Evolutionary conservation across 2,329 filamentous ascomycete genomes (phyloP), one percentile per base, ranked within the genome.

Genomic region (Plenodomus lindquistii): DNA sequence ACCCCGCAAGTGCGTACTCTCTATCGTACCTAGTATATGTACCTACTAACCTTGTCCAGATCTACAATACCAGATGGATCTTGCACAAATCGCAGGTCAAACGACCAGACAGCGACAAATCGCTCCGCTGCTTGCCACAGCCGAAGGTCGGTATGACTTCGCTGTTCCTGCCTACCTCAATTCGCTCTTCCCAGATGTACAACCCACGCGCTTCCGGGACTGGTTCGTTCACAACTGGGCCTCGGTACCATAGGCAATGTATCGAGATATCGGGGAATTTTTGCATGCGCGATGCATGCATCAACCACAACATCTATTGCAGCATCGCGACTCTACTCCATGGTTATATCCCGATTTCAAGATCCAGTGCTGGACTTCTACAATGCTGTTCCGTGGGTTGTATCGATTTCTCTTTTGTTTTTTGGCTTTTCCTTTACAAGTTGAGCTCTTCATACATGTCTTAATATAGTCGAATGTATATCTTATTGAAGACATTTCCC

Each of bases 101-200:
- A 39, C 60, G 2, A 51, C 62, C 13, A 63, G 68, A 40, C 72
- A 76, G 50, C 65, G 69, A 48, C 73, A 74, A 4, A 59, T 87
- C 41, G 80, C 85, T 49, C 77, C 85, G 24, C 78, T 90, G 19
- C 76, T 88, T 31, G 85, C 85, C 24, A 90, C 87, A 0, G 83
- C 83, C 16, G 81, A 87, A 53, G 84, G 86, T 2, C 80, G 84
- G 9, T 91, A 88, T 62, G 82, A 85, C 54, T 87, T 88, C 58
- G 73, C 75, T 2, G 73, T 79, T 11, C 72, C 83, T 1, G 66
- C 61, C 2, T 86, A 84, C 52, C 72, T 90, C 44, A 88, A 88
- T 65, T 49, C 59, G 10, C 48, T 60, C 31, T 75, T 74, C 46
- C 70, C 73, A 24, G 67, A 74, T 20, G 59, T 77, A 31, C 57